Evolutionary conservation across 257 asterid species (phyloP).

Genomic region (Petunia secreta): DNA sequence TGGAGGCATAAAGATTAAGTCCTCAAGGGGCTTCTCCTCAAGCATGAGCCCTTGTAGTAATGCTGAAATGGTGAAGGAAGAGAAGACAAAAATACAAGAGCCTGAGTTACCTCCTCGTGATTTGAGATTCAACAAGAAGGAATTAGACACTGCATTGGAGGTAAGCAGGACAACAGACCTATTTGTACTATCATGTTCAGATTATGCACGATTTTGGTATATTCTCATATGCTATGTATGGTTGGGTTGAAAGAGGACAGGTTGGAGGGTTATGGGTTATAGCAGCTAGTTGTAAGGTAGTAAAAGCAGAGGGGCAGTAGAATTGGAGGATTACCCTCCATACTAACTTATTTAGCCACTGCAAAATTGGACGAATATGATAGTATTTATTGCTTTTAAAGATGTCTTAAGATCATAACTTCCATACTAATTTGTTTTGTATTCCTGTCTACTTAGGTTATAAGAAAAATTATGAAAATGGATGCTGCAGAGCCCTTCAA

Average conservation of each 20-base stretch:
- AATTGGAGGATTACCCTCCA: not conserved
- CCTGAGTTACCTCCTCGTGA: slow-evolving; percentile 44
- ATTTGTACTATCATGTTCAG: not conserved
- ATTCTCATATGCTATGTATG: not conserved
- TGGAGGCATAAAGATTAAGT: slow-evolving; percentile 69
- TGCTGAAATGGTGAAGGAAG: slow-evolving; percentile 61
- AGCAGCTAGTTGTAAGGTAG: slow-evolving; percentile 8
- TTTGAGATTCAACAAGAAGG: slow-evolving; percentile 66
- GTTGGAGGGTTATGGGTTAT: not conserved
- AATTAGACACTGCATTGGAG: slow-evolving; percentile 78
- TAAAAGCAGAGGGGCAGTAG: not conserved
- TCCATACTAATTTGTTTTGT: slow-evolving; percentile 24
- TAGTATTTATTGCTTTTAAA: not conserved
- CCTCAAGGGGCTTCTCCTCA: slow-evolving; percentile 74
- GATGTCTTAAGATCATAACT: not conserved
- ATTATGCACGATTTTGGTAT: not conserved
- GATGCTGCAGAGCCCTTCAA: slow-evolving; percentile 96
- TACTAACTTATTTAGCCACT: not conserved
- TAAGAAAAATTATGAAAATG: slow-evolving; percentile 89
- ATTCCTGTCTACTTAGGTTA: slow-evolving; percentile 55
- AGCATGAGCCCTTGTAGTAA: slow-evolving; percentile 90
- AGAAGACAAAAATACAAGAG: slow-evolving; percentile 61
- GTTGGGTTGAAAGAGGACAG: slow-evolving; percentile 7
- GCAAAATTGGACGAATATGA: not conserved
- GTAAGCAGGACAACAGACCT: slow-evolving; percentile 39